Base-by-base conservation (phyloP, 2,329 filamentous ascomycete species). In the Botrytis galanthina region DNA sequence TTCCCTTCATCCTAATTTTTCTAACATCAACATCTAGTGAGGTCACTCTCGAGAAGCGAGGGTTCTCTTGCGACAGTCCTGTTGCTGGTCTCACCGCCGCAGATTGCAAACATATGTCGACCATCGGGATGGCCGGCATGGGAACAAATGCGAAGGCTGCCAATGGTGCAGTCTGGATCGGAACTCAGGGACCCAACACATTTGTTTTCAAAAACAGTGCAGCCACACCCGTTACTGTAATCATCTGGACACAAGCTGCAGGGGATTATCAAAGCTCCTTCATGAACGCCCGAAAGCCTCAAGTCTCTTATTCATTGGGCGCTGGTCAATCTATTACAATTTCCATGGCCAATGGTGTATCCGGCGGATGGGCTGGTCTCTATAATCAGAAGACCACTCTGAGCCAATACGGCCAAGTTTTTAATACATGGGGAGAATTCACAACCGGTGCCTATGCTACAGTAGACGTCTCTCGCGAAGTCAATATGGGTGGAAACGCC, bases 401-500 rank as follows among this genome's bases (percentile, higher is more conserved):
- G 60, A 71, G 60, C 6, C n/a, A 57, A 4, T 62, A 68, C 35
- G 74, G 74, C 4, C 74, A 75, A 54, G n/a, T 75, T 29, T 37
- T 68, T 39, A 75, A 75, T 51, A 75, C 74, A 10, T 75, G 74
- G 74, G 74, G 74, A 42, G 74, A 75, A 57, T 70, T 75, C 44
- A 75, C 72, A 20, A 75, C 74, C 6, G 72, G 72, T 42, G 61
- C 48, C 51, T 73, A 44, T 59, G 74, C 74, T 26, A 75, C 74
- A 9, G 57, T 71, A 9, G 72, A 75, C 44, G 72, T 75, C 35
- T 61, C 59, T 61, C 67, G 74, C n/a, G 60, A 68, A 64, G 22
- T 75, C 32, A 73, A 75, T 44, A 75, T 73, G 72, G 37, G 57
- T 46, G 74, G 74, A 54, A 73, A 75, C 48, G 12, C 37, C 3